phyloP scores from a whole-genome alignment of 345 rosid genomes.

The Triadica sebifera region DNA sequence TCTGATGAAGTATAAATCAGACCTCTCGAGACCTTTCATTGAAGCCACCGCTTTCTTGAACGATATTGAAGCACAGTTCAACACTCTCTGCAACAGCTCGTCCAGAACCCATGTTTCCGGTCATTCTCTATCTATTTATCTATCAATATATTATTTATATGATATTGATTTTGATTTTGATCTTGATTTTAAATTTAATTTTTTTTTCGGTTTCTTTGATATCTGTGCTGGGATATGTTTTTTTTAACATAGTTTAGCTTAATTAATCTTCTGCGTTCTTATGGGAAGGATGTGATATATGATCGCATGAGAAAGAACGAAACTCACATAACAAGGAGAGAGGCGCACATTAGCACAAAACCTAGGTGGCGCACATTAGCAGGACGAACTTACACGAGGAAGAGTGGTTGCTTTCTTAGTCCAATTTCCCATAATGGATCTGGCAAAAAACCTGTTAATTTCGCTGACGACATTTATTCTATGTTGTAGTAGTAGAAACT shows the following conservation, averaged over 20 bases:
- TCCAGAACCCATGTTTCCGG: slow-evolving; percentile 29
- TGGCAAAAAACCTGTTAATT: slow-evolving; percentile 5
- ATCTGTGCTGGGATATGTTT: slow-evolving; percentile 23
- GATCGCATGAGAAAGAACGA: background rate
- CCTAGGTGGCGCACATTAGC: slow-evolving; percentile 31
- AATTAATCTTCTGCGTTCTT: background rate
- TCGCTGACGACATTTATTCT: slow-evolving; percentile 1
- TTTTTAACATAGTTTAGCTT: slow-evolving; percentile 1
- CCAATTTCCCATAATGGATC: slow-evolving; percentile 21
- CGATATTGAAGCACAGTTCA: slow-evolving; percentile 43
- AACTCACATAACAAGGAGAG: background rate
- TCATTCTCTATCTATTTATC: slow-evolving; percentile 19
- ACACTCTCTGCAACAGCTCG: slow-evolving; percentile 36
- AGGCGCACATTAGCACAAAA: slow-evolving; percentile 33
- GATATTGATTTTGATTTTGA: too few species aligned
- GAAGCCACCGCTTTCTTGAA: slow-evolving; percentile 49
- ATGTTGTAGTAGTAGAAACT: background rate
- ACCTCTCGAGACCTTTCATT: slow-evolving; percentile 45
- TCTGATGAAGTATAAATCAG: slow-evolving; percentile 44
- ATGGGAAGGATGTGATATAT: background rate
- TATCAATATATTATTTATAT: background rate
- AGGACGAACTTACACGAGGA: slow-evolving; percentile 22
- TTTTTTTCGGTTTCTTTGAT: slow-evolving; percentile 22
- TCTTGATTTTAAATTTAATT: background rate
- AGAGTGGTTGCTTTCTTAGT: slow-evolving; percentile 25